These are phyloP conservation scores for Apiospora sp. DNA, from an alignment of 2,329 filamentous ascomycete genomes.

Conservation along the genomic window DNA sequence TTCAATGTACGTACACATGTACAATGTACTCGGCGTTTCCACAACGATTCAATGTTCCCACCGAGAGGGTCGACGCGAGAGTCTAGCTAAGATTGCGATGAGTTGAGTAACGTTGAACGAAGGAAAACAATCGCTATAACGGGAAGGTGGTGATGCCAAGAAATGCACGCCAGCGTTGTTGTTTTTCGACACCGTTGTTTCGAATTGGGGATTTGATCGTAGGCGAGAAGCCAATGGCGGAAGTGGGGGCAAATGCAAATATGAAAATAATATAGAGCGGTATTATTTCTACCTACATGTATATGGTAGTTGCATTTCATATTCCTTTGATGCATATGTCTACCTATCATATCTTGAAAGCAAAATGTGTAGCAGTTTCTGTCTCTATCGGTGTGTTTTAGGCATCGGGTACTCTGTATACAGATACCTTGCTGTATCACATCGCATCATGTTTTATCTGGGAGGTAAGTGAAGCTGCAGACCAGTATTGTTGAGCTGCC, in stretches of 20 bases:
- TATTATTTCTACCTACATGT: too few relatives aligned
- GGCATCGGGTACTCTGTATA: too few relatives aligned
- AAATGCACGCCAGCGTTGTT: background rate
- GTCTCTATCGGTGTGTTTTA: too few relatives aligned
- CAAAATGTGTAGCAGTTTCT: too few relatives aligned
- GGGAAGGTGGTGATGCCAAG: conserved; percentile 17
- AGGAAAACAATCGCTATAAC: background rate
- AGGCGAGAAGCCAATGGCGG: background rate
- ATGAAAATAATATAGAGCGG: background rate
- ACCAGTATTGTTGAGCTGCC: background rate
- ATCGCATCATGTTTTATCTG: background rate
- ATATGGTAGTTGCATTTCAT: background rate
- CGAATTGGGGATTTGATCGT: background rate
- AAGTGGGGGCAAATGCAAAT: background rate
- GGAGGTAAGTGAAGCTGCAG: background rate
- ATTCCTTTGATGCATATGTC: too few relatives aligned
- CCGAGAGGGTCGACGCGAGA: background rate
- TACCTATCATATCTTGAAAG: too few relatives aligned
- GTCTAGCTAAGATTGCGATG: background rate
- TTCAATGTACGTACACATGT: background rate
- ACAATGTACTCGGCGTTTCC: too few relatives aligned
- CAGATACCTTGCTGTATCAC: background rate
- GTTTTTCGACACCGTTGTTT: conserved; percentile 3
- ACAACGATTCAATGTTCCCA: background rate
- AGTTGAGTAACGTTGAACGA: conserved; percentile 1